phyloP scores from a whole-genome alignment of 1,139 yeast genomes.

The Kurtzmaniella quercitrusa region DNA sequence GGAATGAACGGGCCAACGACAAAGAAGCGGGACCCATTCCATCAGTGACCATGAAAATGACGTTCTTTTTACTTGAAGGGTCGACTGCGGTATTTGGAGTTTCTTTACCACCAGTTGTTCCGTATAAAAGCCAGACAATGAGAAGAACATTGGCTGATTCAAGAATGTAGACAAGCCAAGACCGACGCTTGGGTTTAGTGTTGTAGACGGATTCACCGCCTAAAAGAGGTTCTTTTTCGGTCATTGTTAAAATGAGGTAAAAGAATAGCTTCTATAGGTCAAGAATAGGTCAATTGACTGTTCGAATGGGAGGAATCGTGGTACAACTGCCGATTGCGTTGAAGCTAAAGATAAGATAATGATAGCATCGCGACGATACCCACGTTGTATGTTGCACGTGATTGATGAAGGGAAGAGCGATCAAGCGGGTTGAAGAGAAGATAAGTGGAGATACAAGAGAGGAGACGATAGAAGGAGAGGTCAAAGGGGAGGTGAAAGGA shows the following conservation, averaged over 20 bases:
- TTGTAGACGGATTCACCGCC: constrained; percentile 7
- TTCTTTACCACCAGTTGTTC: not conserved
- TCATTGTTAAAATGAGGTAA: not conserved
- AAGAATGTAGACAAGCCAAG: constrained; percentile 6
- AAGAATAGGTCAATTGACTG: too few relatives aligned
- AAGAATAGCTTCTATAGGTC: too few relatives aligned
- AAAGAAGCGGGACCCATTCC: constrained; percentile 90
- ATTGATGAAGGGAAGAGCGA: too few relatives aligned
- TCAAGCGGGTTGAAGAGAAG: too few relatives aligned
- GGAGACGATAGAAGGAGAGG: too few relatives aligned
- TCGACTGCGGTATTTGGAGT: not conserved
- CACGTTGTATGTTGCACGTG: too few relatives aligned
- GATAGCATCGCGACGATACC: too few relatives aligned
- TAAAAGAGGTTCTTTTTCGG: constrained; percentile 5
- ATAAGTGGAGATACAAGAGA: too few relatives aligned
- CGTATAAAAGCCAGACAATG: constrained; percentile 1
- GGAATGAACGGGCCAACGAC: constrained; percentile 67
- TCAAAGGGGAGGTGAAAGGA: too few relatives aligned
- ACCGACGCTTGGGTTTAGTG: constrained; percentile 2
- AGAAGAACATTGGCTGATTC: constrained; percentile 6
- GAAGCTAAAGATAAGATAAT: too few relatives aligned
- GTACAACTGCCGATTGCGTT: too few relatives aligned
- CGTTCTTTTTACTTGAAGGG: constrained; percentile 39
- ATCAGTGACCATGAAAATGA: constrained; percentile 84
- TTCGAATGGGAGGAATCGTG: too few relatives aligned